These are phyloP conservation scores for Angomonas deanei DNA, from an alignment of 208 protist species.

Conservation along the genomic window DNA sequence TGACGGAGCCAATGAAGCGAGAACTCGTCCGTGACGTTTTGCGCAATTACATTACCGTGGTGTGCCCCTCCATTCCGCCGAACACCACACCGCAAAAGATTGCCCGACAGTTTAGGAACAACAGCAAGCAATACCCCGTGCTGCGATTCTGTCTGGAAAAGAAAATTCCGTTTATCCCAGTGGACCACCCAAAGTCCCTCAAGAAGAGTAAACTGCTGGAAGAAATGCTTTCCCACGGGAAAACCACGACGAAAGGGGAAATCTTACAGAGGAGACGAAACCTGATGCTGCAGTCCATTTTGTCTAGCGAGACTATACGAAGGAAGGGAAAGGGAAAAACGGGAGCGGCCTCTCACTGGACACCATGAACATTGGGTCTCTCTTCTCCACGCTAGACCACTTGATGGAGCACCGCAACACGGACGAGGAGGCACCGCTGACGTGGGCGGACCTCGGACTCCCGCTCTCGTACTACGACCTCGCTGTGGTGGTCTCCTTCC, in stretches of 20 bases:
- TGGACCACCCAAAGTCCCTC: slow-evolving; percentile 66
- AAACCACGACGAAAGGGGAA: not conserved
- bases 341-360: too few relatives aligned
- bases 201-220: slow-evolving; percentile 37
- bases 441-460: slow-evolving; percentile 25
- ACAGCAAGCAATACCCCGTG: slow-evolving; percentile 72
- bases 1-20: not conserved
- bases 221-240: slow-evolving; percentile 30
- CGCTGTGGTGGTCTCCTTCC: slow-evolving; percentile 80
- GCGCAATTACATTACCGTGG: slow-evolving; percentile 53
- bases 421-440: not conserved
- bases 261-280: not conserved
- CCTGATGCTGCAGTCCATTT: too few relatives aligned
- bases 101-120: slow-evolving; percentile 34
- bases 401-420: not conserved
- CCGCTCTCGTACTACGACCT: slow-evolving; percentile 61
- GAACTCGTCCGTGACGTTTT: slow-evolving; percentile 18
- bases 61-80: slow-evolving; percentile 64
- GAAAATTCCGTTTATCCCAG: slow-evolving; percentile 50
- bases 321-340: not conserved
- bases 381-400: too few relatives aligned
- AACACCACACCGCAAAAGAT: slow-evolving; percentile 27
- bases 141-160: slow-evolving; percentile 63
- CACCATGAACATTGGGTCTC: too few relatives aligned
- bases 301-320: too few relatives aligned